Base-by-base conservation (phyloP, 2,329 filamentous ascomycete species). In the Verticillium isaacii region DNA sequence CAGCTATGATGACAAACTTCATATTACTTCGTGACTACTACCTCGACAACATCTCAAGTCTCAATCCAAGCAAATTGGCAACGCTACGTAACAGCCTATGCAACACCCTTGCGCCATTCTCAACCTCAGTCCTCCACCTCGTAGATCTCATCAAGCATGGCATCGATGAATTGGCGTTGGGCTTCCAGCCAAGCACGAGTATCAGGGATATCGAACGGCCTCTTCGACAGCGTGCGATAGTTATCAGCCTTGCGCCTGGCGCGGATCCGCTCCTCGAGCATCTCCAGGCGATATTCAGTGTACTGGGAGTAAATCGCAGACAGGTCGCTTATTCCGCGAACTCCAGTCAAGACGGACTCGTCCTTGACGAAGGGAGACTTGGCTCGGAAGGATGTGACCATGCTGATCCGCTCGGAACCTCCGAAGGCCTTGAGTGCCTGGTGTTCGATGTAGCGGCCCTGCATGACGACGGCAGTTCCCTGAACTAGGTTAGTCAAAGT, bases 391-490 rank as follows among this genome's bases (percentile, higher is more conserved):
- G 85, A 85, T 0, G 87, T 90, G 59, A 90, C 85, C 75, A 87
- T 86, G 56, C 79, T 85, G 72, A 90, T 88, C 34, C 87, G 82
- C 71, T 89, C 87, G 25, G 80, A 79, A 3, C 78, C 78, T n/a
- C 85, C 85, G 1, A 85, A 73, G 11, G 86, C 83, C 14, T 80
- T 82, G n/a, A 88, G 77, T 1, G 87, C 88, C 63, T 85, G 81
- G 69, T 90, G 87, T 65, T 85, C 82, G 64, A 90, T 87, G 73
- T 89, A 89, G 23, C 87, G 80, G 17, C 87, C 88, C 71, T 90
- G 87, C 54, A 89, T 76, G 23, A 89, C 78, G 1, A 89, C 84
- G 3, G 84, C 86, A 58, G 80, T 85, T 17, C 85, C 86, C 84
- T 87, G 66, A 57, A 63, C 14, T 66, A 39, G 57, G 66, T 69